phyloP scores from a whole-genome alignment of 1,284 basidiomycete species.

The Violaceomyces palustris region DNA sequence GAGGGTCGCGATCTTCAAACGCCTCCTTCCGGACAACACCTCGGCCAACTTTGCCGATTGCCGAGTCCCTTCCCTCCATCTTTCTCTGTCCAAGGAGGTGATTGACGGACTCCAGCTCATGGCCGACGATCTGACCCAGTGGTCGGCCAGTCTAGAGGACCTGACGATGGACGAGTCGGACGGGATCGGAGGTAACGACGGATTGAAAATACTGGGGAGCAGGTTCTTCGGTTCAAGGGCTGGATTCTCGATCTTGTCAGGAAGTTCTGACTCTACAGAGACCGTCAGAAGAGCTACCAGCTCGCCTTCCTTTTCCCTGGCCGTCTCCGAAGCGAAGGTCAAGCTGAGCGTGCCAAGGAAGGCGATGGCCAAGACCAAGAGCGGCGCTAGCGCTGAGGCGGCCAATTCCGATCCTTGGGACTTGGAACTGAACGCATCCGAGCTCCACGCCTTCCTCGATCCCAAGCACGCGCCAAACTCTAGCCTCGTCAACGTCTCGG shows the following conservation, averaged over 20 bases:
- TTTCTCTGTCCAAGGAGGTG: constrained; percentile 17
- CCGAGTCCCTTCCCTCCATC: constrained; percentile 16
- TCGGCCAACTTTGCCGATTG: no score
- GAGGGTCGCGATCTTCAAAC: no score
- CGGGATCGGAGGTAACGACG: constrained; percentile 16
- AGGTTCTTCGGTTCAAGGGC: constrained; percentile 35
- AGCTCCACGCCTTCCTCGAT: constrained; percentile 16
- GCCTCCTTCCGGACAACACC: no score
- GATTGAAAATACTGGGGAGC: constrained; percentile 32
- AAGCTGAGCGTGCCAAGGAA: no score
- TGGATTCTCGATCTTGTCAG: constrained; percentile 23
- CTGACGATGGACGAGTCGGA: constrained; percentile 8
- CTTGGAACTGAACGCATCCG: constrained; percentile 9
- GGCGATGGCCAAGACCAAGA: no score
- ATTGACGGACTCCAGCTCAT: constrained; percentile 41
- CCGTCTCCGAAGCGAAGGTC: no score
- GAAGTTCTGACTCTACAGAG: constrained; percentile 26
- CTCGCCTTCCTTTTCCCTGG: neutral
- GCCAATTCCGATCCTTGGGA: neutral
- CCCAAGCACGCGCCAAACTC: constrained; percentile 18
- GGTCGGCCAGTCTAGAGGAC: constrained; percentile 9
- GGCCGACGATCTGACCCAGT: constrained; percentile 34
- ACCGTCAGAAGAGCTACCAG: constrained; percentile 9
- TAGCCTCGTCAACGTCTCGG: constrained; percentile 9
- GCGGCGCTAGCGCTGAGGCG: no score